A percentile compares a stretch with the other conserved stretches of the same genome.
Conservation (phyloP, 208 protist species). For the Entamoeba moshkovskii region DNA sequence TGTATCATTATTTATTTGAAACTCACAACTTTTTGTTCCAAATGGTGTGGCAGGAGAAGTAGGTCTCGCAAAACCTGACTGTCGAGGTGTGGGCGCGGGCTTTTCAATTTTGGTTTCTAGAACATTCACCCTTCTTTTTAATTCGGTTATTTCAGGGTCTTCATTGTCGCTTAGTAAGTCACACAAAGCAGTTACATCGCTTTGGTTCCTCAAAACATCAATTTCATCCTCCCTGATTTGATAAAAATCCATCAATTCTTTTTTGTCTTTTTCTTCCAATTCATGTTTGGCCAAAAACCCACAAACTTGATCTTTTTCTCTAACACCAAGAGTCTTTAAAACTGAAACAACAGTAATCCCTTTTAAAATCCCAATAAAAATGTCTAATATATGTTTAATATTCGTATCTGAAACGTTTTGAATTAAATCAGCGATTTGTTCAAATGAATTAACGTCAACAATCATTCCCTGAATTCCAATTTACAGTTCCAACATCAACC, state of each 20-base stretch:
- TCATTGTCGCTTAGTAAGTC: neutral
- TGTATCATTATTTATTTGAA: neutral
- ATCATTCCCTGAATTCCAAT: too few species aligned
- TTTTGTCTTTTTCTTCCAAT: neutral
- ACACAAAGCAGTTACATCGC: neutral
- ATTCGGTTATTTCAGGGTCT: neutral
- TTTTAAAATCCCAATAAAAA: neutral
- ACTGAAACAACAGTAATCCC: neutral
- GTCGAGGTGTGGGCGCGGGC: neutral
- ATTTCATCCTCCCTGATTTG: neutral
- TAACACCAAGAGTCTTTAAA: neutral
- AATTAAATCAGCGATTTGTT: neutral
- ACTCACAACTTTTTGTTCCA: neutral
- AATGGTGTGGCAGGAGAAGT: neutral
- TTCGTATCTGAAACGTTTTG: neutral
- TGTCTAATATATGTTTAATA: neutral
- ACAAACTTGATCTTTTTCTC: neutral
- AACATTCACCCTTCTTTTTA: neutral
- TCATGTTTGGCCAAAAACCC: neutral
- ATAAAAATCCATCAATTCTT: neutral
- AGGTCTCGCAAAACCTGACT: neutral
- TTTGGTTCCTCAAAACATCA: neutral
- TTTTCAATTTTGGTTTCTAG: neutral
- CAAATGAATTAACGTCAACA: too few species aligned
- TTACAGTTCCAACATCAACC: too few species aligned